Base-by-base conservation (phyloP, 306 rosid species). In the Echinosophora koreensis region DNA sequence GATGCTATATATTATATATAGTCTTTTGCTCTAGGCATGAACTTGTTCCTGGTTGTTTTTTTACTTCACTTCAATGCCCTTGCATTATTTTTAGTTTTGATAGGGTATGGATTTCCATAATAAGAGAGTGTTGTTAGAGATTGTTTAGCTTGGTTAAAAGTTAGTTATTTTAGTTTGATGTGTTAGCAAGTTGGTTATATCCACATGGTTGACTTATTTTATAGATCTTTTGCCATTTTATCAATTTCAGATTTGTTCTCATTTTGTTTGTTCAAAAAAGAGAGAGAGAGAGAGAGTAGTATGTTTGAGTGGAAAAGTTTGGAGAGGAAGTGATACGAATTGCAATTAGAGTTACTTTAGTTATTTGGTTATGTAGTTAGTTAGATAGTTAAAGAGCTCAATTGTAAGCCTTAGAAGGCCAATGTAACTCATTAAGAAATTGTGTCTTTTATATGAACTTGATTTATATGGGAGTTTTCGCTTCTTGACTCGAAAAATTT, bases 1-100 rank as follows among this genome's bases (percentile, higher is more conserved):
- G 12, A 30, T 44, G 22, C 2, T 2, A 15, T 22, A 22, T 22
- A 22, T 22, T 22, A 22, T 22, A 22, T 22, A 22, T 64, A n/a
- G 68, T 80, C n/a, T 17, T 64, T 62, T 50, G 50, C 70, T 73
- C 51, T 2, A 56, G 35, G 56, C 16, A 16, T n/a, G 52, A 63
- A 61, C 42, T 30, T 28, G 39, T 56, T 54, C 52, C 76, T 38
- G 16, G 58, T 67, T 57, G 50, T 46, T 71, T 32, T 46, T 71
- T 32, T 39, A n/a, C 35, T 58, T 58, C 67, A 9, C 35, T 60
- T 3, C 65, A 5, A 3, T 64, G 35, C 15, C 12, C 10, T 60
- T 8, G 52, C 71, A 4, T 55, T 10, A 16, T 22, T 18, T 18
- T 66, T 41, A 3, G 16, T 56, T 69, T 18, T 62, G 37, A 27